Percentiles rank a stretch among this genome's conserved stretches.
These are phyloP conservation scores for Coemansia sp. DNA, from an alignment of 192 early-diverging fungal species.

Conservation along the genomic window DNA sequence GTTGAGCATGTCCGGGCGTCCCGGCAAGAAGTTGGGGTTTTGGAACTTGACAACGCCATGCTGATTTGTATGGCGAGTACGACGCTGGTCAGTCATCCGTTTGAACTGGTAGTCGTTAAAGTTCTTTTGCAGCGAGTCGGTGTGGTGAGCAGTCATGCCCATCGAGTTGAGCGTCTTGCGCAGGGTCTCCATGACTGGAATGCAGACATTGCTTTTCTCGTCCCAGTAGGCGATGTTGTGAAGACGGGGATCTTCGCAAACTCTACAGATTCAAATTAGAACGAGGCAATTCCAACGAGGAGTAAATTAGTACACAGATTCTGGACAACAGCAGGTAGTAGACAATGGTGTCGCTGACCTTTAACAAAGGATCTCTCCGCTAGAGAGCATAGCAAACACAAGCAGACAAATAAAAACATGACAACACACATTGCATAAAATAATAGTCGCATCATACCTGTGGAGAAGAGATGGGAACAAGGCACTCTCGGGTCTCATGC, in stretches of 20 bases:
- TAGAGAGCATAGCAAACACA: constrained; percentile 9
- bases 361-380: constrained; percentile 8
- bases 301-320: constrained; percentile 7
- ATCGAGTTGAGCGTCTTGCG: constrained; percentile 39
- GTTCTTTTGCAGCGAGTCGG: constrained; percentile 53
- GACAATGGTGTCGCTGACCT: not conserved
- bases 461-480: constrained; percentile 48
- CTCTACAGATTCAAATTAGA: constrained; percentile 16
- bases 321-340: not conserved
- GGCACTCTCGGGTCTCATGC: constrained; percentile 21
- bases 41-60: constrained; percentile 43
- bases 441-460: constrained; percentile 32
- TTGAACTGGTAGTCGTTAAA: constrained; percentile 55
- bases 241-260: constrained; percentile 21
- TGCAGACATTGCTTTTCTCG: constrained; percentile 38
- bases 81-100: constrained; percentile 49
- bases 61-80: constrained; percentile 49
- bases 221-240: constrained; percentile 41
- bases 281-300: not conserved
- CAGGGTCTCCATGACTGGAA: constrained; percentile 43
- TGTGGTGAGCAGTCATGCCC: constrained; percentile 53
- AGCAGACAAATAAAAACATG: constrained; percentile 1
- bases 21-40: constrained; percentile 45
- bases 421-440: constrained; percentile 3
- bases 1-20: constrained; percentile 31